Conservation (phyloP, 805 yeast species). For the Isabelozyma rhagii region DNA sequence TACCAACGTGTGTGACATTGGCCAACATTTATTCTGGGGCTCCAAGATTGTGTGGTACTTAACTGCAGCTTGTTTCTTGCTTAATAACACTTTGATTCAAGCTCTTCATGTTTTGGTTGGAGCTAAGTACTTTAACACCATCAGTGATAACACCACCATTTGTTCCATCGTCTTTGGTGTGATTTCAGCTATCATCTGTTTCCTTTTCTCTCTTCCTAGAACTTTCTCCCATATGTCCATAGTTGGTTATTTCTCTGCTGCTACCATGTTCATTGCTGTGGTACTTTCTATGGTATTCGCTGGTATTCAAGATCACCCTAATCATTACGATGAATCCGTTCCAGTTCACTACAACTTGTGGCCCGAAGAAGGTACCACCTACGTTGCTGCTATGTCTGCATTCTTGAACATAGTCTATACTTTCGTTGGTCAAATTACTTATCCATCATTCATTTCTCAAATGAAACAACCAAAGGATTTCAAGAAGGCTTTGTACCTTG, state of each 20-base stretch:
- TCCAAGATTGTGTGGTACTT: slow-evolving; percentile 52
- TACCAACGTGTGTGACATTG: slow-evolving; percentile 56
- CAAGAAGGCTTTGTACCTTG: slow-evolving; percentile 52
- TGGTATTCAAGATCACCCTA: slow-evolving; percentile 50
- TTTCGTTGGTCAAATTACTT: slow-evolving; percentile 62
- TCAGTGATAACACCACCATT: slow-evolving; percentile 41
- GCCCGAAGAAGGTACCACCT: slow-evolving; percentile 53
- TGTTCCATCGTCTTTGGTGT: slow-evolving; percentile 55
- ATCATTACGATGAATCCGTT: slow-evolving; percentile 29
- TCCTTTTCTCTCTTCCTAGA: slow-evolving; percentile 52
- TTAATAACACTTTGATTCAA: slow-evolving; percentile 56
- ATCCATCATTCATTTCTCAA: slow-evolving; percentile 59
- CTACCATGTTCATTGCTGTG: slow-evolving; percentile 57
- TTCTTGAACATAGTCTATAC: slow-evolving; percentile 59
- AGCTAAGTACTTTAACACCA: slow-evolving; percentile 56
- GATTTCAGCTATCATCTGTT: slow-evolving; percentile 47
- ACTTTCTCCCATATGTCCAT: slow-evolving; percentile 51
- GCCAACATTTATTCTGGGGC: slow-evolving; percentile 54
- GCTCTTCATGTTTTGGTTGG: slow-evolving; percentile 61
- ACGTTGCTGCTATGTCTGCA: slow-evolving; percentile 53
- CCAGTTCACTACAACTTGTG: slow-evolving; percentile 46
- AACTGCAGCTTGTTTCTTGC: slow-evolving; percentile 52
- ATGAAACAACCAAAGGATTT: slow-evolving; percentile 58
- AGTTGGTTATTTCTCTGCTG: slow-evolving; percentile 53
- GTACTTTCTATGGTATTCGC: slow-evolving; percentile 51